These are phyloP conservation scores for Trichosporon ovoides DNA, from an alignment of 1,284 basidiomycete species.

Conservation along the genomic window DNA sequence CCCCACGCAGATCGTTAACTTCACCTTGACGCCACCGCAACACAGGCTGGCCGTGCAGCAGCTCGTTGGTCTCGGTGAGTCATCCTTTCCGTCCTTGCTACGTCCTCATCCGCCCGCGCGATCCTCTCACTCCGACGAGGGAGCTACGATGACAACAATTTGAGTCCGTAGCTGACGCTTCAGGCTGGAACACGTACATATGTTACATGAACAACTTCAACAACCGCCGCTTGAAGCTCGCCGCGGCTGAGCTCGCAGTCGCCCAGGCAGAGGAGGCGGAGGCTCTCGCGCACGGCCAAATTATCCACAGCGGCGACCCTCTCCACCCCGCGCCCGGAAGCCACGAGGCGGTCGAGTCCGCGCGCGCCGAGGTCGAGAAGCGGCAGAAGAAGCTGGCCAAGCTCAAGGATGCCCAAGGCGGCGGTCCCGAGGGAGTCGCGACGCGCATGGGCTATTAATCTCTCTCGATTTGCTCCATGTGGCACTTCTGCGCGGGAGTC, in stretches of 20 bases:
- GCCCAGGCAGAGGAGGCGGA: constrained; percentile 25
- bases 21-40: constrained; percentile 69
- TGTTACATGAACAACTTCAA: constrained; percentile 41
- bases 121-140: neutral
- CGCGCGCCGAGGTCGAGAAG: constrained; percentile 21
- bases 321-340: constrained; percentile 8
- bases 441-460: constrained; percentile 28
- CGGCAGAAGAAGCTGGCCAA: constrained; percentile 23
- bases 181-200: constrained; percentile 57
- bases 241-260: constrained; percentile 18
- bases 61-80: constrained; percentile 65
- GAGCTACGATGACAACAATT: neutral
- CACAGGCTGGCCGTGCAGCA: constrained; percentile 71
- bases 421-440: constrained; percentile 33
- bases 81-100: neutral
- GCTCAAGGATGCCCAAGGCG: constrained; percentile 27
- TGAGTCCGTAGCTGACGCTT: constrained; percentile 15
- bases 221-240: constrained; percentile 29
- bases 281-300: constrained; percentile 20
- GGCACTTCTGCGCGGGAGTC: too few relatives aligned
- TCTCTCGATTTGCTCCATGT: too few relatives aligned
- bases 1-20: constrained; percentile 76
- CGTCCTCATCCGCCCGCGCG: neutral
- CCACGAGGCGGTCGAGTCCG: constrained; percentile 19
- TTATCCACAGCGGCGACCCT: constrained; percentile 4